Conservation (phyloP, 192 early-diverging fungal genomes). For the Backusella sp. region DNA sequence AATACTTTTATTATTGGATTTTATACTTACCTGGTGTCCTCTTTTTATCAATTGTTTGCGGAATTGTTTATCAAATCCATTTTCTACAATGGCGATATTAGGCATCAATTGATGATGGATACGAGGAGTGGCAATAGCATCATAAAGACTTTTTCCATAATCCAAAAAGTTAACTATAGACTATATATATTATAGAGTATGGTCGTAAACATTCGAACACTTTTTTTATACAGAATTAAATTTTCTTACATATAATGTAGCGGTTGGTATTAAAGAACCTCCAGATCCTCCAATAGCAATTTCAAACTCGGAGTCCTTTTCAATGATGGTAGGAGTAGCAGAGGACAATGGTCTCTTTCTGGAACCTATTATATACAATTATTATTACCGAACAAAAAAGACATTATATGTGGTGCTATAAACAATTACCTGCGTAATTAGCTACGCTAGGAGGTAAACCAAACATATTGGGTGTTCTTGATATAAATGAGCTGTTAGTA, state of each 20-base stretch:
- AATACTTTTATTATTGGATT: background rate
- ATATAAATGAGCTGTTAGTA: background rate
- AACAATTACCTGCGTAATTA: constrained; percentile 60
- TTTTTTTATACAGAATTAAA: background rate
- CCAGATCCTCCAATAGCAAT: constrained; percentile 83
- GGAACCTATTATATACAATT: constrained; percentile 49
- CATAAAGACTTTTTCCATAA: constrained; percentile 59
- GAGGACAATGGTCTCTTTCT: constrained; percentile 83
- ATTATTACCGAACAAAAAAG: background rate
- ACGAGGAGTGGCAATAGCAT: constrained; percentile 72
- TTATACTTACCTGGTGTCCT: constrained; percentile 33
- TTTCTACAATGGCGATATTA: constrained; percentile 55
- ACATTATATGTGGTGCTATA: background rate
- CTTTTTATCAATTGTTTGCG: constrained; percentile 23
- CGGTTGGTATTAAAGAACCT: constrained; percentile 82
- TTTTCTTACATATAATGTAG: constrained; percentile 53
- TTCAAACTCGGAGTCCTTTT: constrained; percentile 61
- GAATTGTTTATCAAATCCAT: constrained; percentile 35
- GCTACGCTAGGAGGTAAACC: constrained; percentile 82
- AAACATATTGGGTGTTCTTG: constrained; percentile 60
- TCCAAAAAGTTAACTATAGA: constrained; percentile 75
- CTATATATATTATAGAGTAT: constrained; percentile 49
- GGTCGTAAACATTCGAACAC: background rate
- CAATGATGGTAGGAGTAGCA: constrained; percentile 62
- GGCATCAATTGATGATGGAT: constrained; percentile 93